Conservation (phyloP, 2,329 filamentous ascomycete species). For the Cordyceps sp. region DNA sequence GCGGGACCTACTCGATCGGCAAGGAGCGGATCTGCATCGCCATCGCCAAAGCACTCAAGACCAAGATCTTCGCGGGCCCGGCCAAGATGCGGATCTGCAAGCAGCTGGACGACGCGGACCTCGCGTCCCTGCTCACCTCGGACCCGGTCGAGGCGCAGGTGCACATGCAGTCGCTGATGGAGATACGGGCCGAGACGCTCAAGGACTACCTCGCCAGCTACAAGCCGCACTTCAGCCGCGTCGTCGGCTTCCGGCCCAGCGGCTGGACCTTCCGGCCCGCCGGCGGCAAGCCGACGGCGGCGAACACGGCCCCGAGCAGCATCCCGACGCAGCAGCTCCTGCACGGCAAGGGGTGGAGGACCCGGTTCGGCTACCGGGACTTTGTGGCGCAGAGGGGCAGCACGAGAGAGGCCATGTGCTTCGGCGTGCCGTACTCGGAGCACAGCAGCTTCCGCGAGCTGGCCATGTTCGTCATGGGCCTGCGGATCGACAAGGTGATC, state of each 20-base stretch:
- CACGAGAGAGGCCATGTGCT: conserved; percentile 68
- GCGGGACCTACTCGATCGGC: conserved; percentile 94
- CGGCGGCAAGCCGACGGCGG: conserved; percentile 34
- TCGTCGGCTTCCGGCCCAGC: conserved; percentile 81
- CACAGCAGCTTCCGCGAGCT: conserved; percentile 91
- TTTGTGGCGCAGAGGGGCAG: conserved; percentile 71
- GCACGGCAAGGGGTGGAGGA: conserved; percentile 54
- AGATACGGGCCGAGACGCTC: conserved; percentile 80
- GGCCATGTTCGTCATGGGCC: conserved; percentile 77
- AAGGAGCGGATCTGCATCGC: conserved; percentile 93
- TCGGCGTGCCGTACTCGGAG: conserved; percentile 89
- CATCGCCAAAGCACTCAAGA: conserved; percentile 70
- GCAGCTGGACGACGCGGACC: conserved; percentile 72
- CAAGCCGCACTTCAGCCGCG: conserved; percentile 65
- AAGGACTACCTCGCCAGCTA: conserved; percentile 74
- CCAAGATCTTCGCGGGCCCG: conserved; percentile 77
- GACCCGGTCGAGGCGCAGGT: conserved; percentile 79
- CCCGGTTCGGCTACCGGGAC: conserved; percentile 53
- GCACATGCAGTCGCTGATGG: conserved; percentile 93
- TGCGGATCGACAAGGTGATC: conserved; percentile 78
- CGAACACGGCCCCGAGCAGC: conserved; percentile 29
- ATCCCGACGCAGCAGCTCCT: conserved; percentile 34
- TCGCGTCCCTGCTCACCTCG: conserved; percentile 59
- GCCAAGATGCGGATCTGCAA: conserved; percentile 72
- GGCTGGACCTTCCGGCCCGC: conserved; percentile 85